Conservation (phyloP, 306 rosid species). For the Alnus glutinosa region DNA sequence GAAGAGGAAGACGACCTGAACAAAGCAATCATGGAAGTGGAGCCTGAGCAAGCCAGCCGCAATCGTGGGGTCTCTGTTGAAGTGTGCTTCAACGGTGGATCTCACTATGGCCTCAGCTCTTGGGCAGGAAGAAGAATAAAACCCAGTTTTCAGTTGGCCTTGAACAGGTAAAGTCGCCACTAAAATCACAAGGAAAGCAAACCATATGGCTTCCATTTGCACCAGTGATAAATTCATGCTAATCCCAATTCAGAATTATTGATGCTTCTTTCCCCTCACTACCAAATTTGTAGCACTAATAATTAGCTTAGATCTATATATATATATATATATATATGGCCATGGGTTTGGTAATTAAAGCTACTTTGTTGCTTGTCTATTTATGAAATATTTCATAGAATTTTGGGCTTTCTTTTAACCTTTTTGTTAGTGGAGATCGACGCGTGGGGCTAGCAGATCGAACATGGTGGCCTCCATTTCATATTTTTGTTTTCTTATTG, state of each 20-base stretch:
- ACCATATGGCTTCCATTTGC: constrained; percentile 36
- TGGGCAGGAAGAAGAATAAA: constrained; percentile 67
- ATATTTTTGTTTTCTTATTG: constrained; percentile 25
- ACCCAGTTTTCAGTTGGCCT: constrained; percentile 58
- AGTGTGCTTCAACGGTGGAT: constrained; percentile 59
- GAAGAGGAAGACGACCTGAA: constrained; percentile 30
- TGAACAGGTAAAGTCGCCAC: constrained; percentile 35
- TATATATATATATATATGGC: constrained; percentile 37
- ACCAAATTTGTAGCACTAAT: constrained; percentile 17
- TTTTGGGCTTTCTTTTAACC: background rate
- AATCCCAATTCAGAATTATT: background rate
- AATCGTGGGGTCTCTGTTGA: constrained; percentile 53
- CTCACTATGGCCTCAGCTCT: constrained; percentile 57
- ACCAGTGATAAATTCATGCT: background rate
- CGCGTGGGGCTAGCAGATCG: constrained; percentile 18
- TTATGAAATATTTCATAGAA: background rate
- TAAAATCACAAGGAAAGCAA: constrained; percentile 35
- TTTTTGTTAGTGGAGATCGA: constrained; percentile 31
- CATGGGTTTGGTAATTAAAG: background rate
- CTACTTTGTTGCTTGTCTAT: constrained; percentile 4
- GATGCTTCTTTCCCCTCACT: constrained; percentile 16
- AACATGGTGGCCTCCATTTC: constrained; percentile 12
- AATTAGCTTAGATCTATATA: background rate
- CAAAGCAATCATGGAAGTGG: constrained; percentile 66
- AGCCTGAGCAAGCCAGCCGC: constrained; percentile 70